phyloP scores from a whole-genome alignment of 805 yeast genomes.

The Wickerhamomyces rabaulensis region DNA sequence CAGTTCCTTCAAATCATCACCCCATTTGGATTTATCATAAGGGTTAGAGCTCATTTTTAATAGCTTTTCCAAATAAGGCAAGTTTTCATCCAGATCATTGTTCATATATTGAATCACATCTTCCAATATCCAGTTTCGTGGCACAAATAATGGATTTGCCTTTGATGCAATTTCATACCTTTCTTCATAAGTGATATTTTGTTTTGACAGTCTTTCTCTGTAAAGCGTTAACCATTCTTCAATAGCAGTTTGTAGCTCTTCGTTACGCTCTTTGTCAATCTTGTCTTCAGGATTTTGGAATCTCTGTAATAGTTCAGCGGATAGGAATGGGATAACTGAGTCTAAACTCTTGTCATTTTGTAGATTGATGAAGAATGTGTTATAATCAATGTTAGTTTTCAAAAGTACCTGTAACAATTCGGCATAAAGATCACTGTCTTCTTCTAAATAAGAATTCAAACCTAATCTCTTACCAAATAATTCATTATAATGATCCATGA shows the following conservation, averaged over 20 bases:
- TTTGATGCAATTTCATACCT: slow-evolving; percentile 38
- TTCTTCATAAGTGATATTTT: slow-evolving; percentile 33
- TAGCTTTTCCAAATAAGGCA: slow-evolving; percentile 51
- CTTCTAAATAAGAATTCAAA: slow-evolving; percentile 35
- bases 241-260: slow-evolving; percentile 37
- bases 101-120: slow-evolving; percentile 63
- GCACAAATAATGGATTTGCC: slow-evolving; percentile 74
- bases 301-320: slow-evolving; percentile 16
- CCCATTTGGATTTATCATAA: slow-evolving; percentile 64
- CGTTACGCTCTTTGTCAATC: slow-evolving; percentile 30
- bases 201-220: slow-evolving; percentile 34
- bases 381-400: slow-evolving; percentile 68
- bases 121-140: slow-evolving; percentile 81
- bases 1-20: slow-evolving; percentile 52
- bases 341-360: slow-evolving; percentile 42
- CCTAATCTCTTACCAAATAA: slow-evolving; percentile 69
- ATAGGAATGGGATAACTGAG: slow-evolving; percentile 26
- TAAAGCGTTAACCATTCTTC: slow-evolving; percentile 50
- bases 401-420: slow-evolving; percentile 52
- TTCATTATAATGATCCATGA: slow-evolving; percentile 51
- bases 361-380: slow-evolving; percentile 65
- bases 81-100: slow-evolving; percentile 46
- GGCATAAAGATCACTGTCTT: slow-evolving; percentile 30
- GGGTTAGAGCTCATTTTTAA: slow-evolving; percentile 74
- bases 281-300: slow-evolving; percentile 24